A percentile compares a stretch with the other conserved stretches of the same genome.
These are phyloP conservation scores for Marvania coccoides DNA, from an alignment of 139 green algal genomes.

Conservation along the genomic window DNA sequence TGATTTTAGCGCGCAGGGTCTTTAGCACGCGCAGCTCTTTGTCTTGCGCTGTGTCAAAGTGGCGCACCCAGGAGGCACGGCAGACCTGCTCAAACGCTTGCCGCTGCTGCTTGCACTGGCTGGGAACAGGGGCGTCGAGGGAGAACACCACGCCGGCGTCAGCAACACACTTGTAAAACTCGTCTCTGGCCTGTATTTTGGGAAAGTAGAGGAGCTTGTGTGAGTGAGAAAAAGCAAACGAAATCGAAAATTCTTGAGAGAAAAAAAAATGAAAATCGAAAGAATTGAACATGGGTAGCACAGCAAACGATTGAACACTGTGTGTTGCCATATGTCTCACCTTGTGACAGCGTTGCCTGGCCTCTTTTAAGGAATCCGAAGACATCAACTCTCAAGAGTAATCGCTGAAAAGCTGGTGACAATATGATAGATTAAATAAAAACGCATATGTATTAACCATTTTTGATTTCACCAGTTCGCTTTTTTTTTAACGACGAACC, in stretches of 20 bases:
- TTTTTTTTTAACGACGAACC: too few species aligned
- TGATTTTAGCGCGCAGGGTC: slow-evolving; percentile 41
- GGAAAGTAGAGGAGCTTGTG: too few species aligned
- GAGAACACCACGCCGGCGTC: slow-evolving; percentile 27
- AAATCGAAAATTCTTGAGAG: too few species aligned
- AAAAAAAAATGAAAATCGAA: too few species aligned
- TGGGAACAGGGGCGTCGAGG: slow-evolving; percentile 20
- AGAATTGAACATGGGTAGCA: too few species aligned
- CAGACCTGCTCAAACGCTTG: slow-evolving; percentile 46
- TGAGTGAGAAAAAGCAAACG: too few species aligned
- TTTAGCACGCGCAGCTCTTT: slow-evolving; percentile 32
- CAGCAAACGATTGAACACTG: neutral
- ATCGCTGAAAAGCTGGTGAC: too few species aligned
- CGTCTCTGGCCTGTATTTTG: slow-evolving; percentile 45
- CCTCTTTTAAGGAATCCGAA: neutral
- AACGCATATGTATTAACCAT: too few species aligned
- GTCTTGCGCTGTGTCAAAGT: slow-evolving; percentile 66
- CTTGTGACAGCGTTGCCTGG: neutral
- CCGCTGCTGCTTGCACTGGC: slow-evolving; percentile 39
- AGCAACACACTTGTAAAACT: slow-evolving; percentile 51
- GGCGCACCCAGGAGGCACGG: slow-evolving; percentile 57
- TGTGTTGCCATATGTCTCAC: neutral
- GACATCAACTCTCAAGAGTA: too few species aligned
- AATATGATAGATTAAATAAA: too few species aligned
- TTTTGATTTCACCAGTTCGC: too few species aligned